phyloP scores from a whole-genome alignment of 768 basidiomycete genomes.

The Gymnopilus dilepis region DNA sequence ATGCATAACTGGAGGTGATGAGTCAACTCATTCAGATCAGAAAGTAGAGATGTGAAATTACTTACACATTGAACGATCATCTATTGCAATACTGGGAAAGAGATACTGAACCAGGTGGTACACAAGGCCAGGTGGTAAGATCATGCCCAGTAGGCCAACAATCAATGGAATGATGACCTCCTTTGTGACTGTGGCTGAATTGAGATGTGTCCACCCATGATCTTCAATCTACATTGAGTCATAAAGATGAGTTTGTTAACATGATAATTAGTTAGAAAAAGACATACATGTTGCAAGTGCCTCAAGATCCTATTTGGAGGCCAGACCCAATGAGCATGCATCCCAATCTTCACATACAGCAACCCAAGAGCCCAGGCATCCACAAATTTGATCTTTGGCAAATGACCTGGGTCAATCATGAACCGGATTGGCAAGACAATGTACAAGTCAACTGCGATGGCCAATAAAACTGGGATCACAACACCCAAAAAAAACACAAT shows the following conservation, averaged over 20 bases:
- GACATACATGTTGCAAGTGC: slow-evolving; percentile 61
- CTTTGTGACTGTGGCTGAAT: slow-evolving; percentile 68
- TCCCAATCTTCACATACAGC: slow-evolving; percentile 73
- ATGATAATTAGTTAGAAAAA: background rate
- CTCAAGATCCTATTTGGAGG: slow-evolving; percentile 48
- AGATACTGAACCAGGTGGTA: slow-evolving; percentile 47
- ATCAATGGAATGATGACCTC: slow-evolving; percentile 71
- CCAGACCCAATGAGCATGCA: slow-evolving; percentile 60
- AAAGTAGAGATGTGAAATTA: slow-evolving; percentile 17
- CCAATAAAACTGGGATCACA: slow-evolving; percentile 74
- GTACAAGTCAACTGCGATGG: slow-evolving; percentile 82
- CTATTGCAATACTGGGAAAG: slow-evolving; percentile 42
- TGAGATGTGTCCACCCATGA: slow-evolving; percentile 76
- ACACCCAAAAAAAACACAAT: slow-evolving; percentile 73
- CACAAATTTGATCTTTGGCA: slow-evolving; percentile 73
- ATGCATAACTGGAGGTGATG: slow-evolving; percentile 54
- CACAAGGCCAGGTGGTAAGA: slow-evolving; percentile 61
- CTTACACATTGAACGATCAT: slow-evolving; percentile 70
- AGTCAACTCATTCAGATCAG: background rate
- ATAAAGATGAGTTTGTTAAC: background rate
- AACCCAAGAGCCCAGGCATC: slow-evolving; percentile 86
- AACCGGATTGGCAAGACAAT: slow-evolving; percentile 76
- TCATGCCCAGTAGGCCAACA: slow-evolving; percentile 62
- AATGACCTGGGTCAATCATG: slow-evolving; percentile 57
- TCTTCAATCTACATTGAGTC: slow-evolving; percentile 54